Evolutionary conservation across 805 yeast species (phyloP), one percentile per base, ranked within the genome.

Genomic region (Hanseniaspora singularis): DNA sequence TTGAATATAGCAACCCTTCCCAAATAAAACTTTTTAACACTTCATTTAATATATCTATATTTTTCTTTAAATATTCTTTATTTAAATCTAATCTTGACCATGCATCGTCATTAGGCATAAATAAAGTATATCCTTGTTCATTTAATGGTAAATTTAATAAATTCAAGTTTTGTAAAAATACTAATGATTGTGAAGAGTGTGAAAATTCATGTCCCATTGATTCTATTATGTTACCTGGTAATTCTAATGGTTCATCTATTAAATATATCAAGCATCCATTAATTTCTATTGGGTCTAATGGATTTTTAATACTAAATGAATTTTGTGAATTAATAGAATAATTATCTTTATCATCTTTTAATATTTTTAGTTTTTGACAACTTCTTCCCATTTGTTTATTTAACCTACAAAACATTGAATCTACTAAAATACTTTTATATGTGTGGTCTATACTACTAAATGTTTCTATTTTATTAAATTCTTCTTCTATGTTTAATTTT

Each of bases 81-180:
- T 77, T 70, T 24, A 88, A 64, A 3, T 77, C 82, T 18, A 77
- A 66, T 3, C 64, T 59, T 19, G 71, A 69, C 95, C 95, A 87
- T 0, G 88, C 73, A 34, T 69, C 65, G 26, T 81, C 77, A 49
- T 87, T 79, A 0, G 97, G 97, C 24, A 88, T 64, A 45, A 88
- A 73, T 0, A 80, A 63, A 0, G 96, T 76, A 64, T 86, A 85
- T 0, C 94, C 94, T 18, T 65, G 55, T 18, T 64, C 61, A 49
- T 79, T 80, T 4, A 69, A 70, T 11, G 70, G 64, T 34, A 81
- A 66, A 49, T 73, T 72, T 19, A 76, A 62, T 27, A 84, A 59
- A 8, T 68, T 70, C 36, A 76, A 67, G 14, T 70, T 62, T 40
- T 73, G 69, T 50, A 88, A 59, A 53, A 74, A 76, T 15, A 69